These are phyloP conservation scores for Neofusicoccum ribis DNA, from an alignment of 2,329 filamentous ascomycete genomes.

Conservation along the genomic window DNA sequence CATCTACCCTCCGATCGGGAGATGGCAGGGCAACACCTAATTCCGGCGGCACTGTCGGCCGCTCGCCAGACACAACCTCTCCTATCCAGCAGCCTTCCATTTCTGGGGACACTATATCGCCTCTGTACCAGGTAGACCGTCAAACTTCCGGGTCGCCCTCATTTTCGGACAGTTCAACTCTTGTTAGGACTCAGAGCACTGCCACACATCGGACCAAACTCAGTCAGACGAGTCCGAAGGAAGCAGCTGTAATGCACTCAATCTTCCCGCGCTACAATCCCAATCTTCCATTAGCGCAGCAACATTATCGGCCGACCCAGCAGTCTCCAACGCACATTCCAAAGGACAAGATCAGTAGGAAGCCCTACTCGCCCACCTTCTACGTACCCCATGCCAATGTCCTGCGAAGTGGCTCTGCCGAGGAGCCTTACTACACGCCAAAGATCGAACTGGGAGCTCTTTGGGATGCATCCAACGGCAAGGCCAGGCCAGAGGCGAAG, in stretches of 20 bases:
- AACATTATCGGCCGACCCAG: slow-evolving; percentile 70
- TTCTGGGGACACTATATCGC: neutral
- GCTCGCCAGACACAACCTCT: neutral
- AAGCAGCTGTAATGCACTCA: slow-evolving; percentile 56
- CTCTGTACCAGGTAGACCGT: neutral
- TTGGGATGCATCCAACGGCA: slow-evolving; percentile 71
- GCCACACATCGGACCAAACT: slow-evolving; percentile 8
- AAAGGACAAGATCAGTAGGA: slow-evolving; percentile 64
- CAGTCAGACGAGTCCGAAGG: slow-evolving; percentile 12
- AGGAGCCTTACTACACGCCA: slow-evolving; percentile 44
- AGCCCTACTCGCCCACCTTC: slow-evolving; percentile 59
- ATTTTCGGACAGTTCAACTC: slow-evolving; percentile 31
- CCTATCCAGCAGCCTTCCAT: neutral
- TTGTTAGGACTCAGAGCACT: slow-evolving; percentile 40
- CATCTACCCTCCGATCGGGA: slow-evolving; percentile 1
- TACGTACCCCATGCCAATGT: slow-evolving; percentile 40
- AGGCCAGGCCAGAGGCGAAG: slow-evolving; percentile 46
- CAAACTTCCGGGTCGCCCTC: neutral
- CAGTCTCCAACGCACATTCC: slow-evolving; percentile 65
- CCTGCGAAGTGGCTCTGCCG: slow-evolving; percentile 28
- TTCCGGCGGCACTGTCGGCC: neutral
- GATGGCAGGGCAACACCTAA: slow-evolving; percentile 6
- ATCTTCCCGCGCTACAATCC: slow-evolving; percentile 78
- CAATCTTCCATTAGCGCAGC: slow-evolving; percentile 63
- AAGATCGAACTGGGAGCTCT: slow-evolving; percentile 64